phyloP scores from a whole-genome alignment of 2,329 filamentous ascomycete species.

The Cladophialophora yegresii region DNA sequence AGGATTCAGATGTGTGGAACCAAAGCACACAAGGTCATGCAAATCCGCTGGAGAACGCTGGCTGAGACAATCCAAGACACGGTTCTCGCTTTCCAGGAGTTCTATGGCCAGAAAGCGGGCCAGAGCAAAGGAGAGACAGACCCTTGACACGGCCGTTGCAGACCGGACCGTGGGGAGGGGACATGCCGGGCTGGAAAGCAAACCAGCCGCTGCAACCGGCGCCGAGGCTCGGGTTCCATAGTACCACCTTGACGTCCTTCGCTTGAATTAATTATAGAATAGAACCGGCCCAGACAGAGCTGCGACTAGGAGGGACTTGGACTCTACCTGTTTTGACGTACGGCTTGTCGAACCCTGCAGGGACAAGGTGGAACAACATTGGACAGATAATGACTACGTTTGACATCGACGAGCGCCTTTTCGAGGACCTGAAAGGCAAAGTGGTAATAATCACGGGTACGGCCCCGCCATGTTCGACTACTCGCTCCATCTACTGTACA shows the following conservation, averaged over 20 bases:
- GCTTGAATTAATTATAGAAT: not conserved
- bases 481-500: not conserved
- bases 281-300: not conserved
- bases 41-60: not conserved
- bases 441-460: not conserved
- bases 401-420: not conserved
- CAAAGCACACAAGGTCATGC: not conserved
- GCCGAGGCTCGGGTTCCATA: not conserved
- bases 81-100: not conserved
- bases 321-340: not conserved
- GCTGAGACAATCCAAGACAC: not conserved
- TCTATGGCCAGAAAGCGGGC: not conserved
- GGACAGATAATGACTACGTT: not conserved
- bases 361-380: not conserved
- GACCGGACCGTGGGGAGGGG: not conserved
- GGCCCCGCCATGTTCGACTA: not conserved
- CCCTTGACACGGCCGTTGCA: not conserved
- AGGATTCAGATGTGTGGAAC: not conserved
- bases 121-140: not conserved
- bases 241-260: not conserved
- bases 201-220: not conserved
- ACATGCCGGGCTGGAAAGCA: not conserved
- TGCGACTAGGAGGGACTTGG: not conserved
- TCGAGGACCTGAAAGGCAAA: not conserved
- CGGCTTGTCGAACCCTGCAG: not conserved